Evolutionary conservation across 2,329 filamentous ascomycete species (phyloP).

Genomic region (Fusarium sp.): DNA sequence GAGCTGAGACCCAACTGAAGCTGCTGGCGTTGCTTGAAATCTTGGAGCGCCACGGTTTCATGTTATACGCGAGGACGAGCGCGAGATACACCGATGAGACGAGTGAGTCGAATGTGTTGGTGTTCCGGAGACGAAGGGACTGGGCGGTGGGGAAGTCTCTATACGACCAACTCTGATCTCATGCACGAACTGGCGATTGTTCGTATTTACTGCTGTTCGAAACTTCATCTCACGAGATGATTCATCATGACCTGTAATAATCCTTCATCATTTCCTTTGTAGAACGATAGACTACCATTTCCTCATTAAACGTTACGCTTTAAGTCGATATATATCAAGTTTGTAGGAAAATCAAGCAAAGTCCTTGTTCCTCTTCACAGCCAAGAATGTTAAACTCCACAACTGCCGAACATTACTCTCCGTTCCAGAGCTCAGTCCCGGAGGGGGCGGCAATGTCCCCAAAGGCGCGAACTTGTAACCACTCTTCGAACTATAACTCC

Average conservation of each 20-base stretch:
- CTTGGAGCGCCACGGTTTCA: conserved; percentile 11
- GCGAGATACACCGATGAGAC: conserved; percentile 1
- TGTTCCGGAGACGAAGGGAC: conserved; percentile 10
- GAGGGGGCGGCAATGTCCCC: conserved; percentile 29
- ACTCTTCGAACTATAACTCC: conserved; percentile 55
- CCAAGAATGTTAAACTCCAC: conserved; percentile 34
- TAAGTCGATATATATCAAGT: too few relatives aligned
- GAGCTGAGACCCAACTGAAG: conserved; percentile 6
- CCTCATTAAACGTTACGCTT: fast-evolving
- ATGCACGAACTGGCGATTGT: background rate
- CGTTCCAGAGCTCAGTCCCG: conserved; percentile 14
- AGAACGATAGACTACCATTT: fast-evolving
- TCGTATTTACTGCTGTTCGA: too few relatives aligned
- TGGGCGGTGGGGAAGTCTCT: background rate
- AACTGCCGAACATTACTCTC: conserved; percentile 35
- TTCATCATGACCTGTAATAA: background rate
- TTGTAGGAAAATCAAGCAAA: background rate
- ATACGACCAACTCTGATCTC: background rate
- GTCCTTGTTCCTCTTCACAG: conserved; percentile 12
- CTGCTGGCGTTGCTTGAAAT: conserved; percentile 4
- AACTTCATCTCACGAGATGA: background rate
- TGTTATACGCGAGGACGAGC: background rate
- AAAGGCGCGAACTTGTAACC: conserved; percentile 37
- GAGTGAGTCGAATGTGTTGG: conserved; percentile 1
- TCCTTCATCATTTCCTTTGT: fast-evolving